These are phyloP conservation scores for Trichoderma sp. DNA, from an alignment of 2,329 filamentous ascomycete genomes.

Conservation along the genomic window DNA sequence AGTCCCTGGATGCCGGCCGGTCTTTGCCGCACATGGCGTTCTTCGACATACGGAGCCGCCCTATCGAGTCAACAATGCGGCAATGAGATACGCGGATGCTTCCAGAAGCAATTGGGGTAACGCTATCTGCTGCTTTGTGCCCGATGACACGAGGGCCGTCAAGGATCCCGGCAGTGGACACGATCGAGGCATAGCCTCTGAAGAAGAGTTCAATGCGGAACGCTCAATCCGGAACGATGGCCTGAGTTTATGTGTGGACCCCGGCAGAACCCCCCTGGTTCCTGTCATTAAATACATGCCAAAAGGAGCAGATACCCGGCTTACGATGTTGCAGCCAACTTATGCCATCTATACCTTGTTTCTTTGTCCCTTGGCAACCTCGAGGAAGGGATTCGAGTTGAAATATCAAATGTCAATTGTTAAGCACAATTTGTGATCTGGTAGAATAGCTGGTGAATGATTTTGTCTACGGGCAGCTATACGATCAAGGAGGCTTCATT, in stretches of 20 bases:
- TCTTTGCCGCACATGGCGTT: neutral
- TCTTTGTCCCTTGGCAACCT: neutral
- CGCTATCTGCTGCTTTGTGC: neutral
- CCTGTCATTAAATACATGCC: neutral
- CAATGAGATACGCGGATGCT: neutral
- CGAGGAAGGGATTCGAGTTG: neutral
- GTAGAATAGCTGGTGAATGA: neutral
- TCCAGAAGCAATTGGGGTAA: neutral
- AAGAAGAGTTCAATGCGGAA: neutral
- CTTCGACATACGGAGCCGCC: neutral
- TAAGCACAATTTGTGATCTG: neutral
- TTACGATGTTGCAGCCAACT: neutral
- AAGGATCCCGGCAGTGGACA: neutral
- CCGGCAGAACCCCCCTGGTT: neutral
- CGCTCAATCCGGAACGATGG: neutral
- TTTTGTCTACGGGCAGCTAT: neutral
- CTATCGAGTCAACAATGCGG: neutral
- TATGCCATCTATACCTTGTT: neutral
- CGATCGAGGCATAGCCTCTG: neutral
- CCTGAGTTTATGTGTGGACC: neutral
- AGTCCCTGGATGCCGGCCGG: neutral
- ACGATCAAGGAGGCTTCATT: neutral
- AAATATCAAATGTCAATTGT: neutral
- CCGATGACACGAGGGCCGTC: neutral
- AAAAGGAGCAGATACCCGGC: neutral